Conservation (phyloP, 495 filamentous ascomycete species). For the Ascodesmis nigricans region DNA sequence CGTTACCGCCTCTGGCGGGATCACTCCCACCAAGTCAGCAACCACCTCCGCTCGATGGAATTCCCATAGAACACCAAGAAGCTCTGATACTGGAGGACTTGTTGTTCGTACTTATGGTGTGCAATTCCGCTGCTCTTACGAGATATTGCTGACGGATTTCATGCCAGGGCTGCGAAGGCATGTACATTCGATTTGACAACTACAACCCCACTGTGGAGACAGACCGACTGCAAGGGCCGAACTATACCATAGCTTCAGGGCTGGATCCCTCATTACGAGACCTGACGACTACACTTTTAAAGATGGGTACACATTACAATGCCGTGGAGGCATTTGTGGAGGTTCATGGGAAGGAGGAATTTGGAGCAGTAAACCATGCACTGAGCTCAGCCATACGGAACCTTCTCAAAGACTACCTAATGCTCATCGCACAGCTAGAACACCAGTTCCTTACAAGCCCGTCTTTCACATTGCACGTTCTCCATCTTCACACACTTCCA, state of each 20-base stretch:
- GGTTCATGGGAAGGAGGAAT: constrained; percentile 78
- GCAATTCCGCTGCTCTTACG: neutral
- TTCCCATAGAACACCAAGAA: constrained; percentile 66
- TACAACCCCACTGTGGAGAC: constrained; percentile 73
- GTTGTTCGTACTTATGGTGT: constrained; percentile 70
- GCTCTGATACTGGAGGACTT: constrained; percentile 71
- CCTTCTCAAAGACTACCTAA: constrained; percentile 74
- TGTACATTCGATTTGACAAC: constrained; percentile 72
- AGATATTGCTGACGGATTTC: neutral
- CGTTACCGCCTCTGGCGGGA: constrained; percentile 57
- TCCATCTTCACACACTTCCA: constrained; percentile 75
- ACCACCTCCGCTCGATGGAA: constrained; percentile 44
- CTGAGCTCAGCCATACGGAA: constrained; percentile 83
- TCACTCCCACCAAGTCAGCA: constrained; percentile 47
- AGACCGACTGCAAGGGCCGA: constrained; percentile 59
- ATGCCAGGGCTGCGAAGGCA: constrained; percentile 61
- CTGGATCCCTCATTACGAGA: constrained; percentile 81
- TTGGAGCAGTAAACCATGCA: constrained; percentile 88
- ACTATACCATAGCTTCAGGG: constrained; percentile 56
- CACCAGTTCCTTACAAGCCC: constrained; percentile 71
- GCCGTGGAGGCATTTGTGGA: constrained; percentile 86
- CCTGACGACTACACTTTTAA: constrained; percentile 67
- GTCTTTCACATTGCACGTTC: constrained; percentile 70
- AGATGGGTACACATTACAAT: constrained; percentile 83
- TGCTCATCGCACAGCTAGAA: constrained; percentile 80